Conservation (phyloP, 2,329 filamentous ascomycete species). For the Pezicula neosporulosa region DNA sequence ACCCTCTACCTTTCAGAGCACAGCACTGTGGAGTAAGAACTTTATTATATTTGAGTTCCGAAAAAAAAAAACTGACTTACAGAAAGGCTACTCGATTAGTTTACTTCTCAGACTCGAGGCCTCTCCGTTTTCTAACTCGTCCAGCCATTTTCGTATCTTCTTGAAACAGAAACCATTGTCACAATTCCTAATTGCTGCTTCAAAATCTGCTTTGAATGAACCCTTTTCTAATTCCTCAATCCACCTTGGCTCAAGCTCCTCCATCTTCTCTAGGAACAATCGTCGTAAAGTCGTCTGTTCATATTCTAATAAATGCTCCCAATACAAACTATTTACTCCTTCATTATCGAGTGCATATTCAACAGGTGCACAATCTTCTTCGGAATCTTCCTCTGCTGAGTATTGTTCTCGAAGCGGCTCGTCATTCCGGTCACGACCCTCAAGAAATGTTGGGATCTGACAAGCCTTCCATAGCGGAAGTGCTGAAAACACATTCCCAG, state of each 20-base stretch:
- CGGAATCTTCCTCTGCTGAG: neutral
- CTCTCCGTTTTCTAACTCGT: slow-evolving; percentile 4
- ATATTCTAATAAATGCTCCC: slow-evolving; percentile 36
- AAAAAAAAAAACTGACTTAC: no score
- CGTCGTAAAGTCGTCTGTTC: slow-evolving; percentile 35
- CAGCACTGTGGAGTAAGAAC: no score
- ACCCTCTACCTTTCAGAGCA: no score
- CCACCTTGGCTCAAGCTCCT: slow-evolving; percentile 30
- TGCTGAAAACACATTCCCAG: no score
- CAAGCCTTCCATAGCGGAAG: no score
- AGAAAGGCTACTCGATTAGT: no score
- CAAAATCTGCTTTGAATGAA: slow-evolving; percentile 30
- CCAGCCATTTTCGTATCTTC: slow-evolving; percentile 5
- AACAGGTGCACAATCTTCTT: slow-evolving; percentile 4
- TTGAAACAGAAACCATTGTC: slow-evolving; percentile 1
- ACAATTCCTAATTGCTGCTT: slow-evolving; percentile 15
- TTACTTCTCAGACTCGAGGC: slow-evolving; percentile 3
- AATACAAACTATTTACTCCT: slow-evolving; percentile 36
- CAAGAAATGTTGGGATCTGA: no score
- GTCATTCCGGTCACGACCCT: no score
- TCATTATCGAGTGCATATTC: slow-evolving; percentile 32
- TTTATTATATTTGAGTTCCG: no score
- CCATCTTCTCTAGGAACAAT: slow-evolving; percentile 30
- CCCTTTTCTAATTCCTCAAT: slow-evolving; percentile 18
- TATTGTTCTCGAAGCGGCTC: no score